These are phyloP conservation scores for Nakaseomyces uthaithaninus DNA, from an alignment of 1,139 yeast genomes.

Conservation along the genomic window DNA sequence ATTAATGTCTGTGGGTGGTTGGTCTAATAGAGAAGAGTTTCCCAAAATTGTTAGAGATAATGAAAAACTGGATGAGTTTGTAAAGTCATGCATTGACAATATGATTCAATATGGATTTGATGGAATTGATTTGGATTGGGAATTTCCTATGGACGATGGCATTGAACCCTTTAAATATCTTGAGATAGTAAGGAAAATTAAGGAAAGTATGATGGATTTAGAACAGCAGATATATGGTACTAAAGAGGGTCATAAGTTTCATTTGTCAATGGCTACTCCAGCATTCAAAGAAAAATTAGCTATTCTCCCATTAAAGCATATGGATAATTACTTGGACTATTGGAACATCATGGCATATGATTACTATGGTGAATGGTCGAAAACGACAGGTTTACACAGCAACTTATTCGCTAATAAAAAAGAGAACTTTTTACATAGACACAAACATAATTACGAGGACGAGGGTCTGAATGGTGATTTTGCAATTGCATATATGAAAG, in stretches of 20 bases:
- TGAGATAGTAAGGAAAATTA: slow-evolving; percentile 38
- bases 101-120: slow-evolving; percentile 61
- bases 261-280: slow-evolving; percentile 70
- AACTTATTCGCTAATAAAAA: slow-evolving; percentile 43
- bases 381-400: slow-evolving; percentile 55
- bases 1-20: slow-evolving; percentile 80
- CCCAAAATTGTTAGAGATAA: slow-evolving; percentile 38
- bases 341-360: slow-evolving; percentile 95
- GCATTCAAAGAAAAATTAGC: slow-evolving; percentile 45
- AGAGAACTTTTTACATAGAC: slow-evolving; percentile 7
- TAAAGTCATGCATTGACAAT: slow-evolving; percentile 40
- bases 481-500: slow-evolving; percentile 41
- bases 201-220: slow-evolving; percentile 36
- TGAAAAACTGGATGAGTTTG: slow-evolving; percentile 40
- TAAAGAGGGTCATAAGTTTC: slow-evolving; percentile 32
- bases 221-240: slow-evolving; percentile 29
- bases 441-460: slow-evolving; percentile 32
- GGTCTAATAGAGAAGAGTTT: slow-evolving; percentile 58
- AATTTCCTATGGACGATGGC: slow-evolving; percentile 50
- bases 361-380: slow-evolving; percentile 73
- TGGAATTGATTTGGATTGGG: slow-evolving; percentile 95
- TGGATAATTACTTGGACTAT: slow-evolving; percentile 52
- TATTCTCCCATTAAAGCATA: slow-evolving; percentile 39
- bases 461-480: slow-evolving; percentile 42
- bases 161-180: slow-evolving; percentile 43